Evolutionary conservation across 2,329 filamentous ascomycete species (phyloP).

Genomic region (Alternaria infectoria): DNA sequence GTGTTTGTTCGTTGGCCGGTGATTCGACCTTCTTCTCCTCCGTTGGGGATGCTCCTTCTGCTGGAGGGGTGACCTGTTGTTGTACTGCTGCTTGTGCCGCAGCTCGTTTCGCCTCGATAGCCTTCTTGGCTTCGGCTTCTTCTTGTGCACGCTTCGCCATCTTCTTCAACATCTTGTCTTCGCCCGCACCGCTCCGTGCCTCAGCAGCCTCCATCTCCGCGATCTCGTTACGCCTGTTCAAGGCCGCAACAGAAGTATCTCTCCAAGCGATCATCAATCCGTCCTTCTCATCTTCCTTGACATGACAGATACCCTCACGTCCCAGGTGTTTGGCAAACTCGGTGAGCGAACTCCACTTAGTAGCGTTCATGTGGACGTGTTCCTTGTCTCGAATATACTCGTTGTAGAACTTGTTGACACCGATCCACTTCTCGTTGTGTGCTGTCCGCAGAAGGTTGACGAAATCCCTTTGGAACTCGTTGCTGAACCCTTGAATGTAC

Average conservation of each 20-base stretch:
- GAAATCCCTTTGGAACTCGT: conserved; percentile 83
- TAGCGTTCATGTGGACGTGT: conserved; percentile 71
- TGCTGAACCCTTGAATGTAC: conserved; percentile 80
- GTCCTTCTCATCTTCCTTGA: conserved; percentile 84
- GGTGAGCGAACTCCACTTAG: conserved; percentile 84
- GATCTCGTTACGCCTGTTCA: conserved; percentile 80
- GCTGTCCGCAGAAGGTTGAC: conserved; percentile 76
- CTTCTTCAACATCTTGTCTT: conserved; percentile 80
- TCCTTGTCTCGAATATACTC: conserved; percentile 56
- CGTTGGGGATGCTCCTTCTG: conserved; percentile 34
- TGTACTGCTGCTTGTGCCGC: conserved; percentile 44
- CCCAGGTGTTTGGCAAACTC: conserved; percentile 90
- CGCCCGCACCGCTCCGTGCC: conserved; percentile 86
- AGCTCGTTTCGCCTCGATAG: conserved; percentile 51
- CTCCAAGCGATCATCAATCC: conserved; percentile 89
- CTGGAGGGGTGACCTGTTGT: conserved; percentile 44
- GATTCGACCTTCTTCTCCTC: conserved; percentile 52
- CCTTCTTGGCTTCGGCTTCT: conserved; percentile 53
- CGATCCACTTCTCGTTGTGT: conserved; percentile 88
- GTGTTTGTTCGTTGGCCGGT: conserved; percentile 78
- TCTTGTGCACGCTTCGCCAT: conserved; percentile 80
- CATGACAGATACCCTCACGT: conserved; percentile 82
- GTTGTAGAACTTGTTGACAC: conserved; percentile 94
- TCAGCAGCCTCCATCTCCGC: conserved; percentile 84
- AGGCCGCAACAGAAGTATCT: conserved; percentile 85